Evolutionary conservation across 192 early-diverging fungal genomes (phyloP), one percentile per base, ranked within the genome.

Genomic region (Mortierella hygrophila): DNA sequence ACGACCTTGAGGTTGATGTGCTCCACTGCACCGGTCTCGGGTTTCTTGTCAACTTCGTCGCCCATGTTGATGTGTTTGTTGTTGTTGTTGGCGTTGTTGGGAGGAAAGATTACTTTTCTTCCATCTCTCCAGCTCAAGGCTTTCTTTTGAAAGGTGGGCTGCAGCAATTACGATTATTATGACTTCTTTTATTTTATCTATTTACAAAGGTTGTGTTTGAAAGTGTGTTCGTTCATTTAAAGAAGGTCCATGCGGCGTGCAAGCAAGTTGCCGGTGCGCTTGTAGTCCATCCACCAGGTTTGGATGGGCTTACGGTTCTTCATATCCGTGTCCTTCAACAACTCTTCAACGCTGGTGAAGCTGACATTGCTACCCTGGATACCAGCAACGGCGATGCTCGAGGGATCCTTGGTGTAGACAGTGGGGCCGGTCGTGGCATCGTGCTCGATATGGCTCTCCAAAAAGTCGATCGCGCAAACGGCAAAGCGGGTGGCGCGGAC

Each of bases 1-100:
- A 96, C 93, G 10, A 98, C 97, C 80, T 97, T 97, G 71, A 98
- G 91, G 91, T 97, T 98, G 83, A 98, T 96, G 85, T 98, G 97
- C 82, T 97, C 94, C 69, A 82, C 78, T 42, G 83, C 87, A 63
- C 79, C 77, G 69, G 91, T 88, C 40, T 94, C 92, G 60, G 92
- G 91, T 83, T 93, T 93, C 76, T 89, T 85, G 68, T 91, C 92
- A 72, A 83, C 89, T 46, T 87, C 85, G 47, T 91, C 89, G 32
- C 83, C 75, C 82, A 87, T 85, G 70, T 72, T 77, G 78, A 63
- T 46, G 57, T 9, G 35, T 35, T 35, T 72, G 47, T 72, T 38
- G 29, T 65, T 38, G 16, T 35, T 42, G 72, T 46, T 69, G 68
- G 75, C 57, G 73, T 20, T 32, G 41, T n/a, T 57, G 57, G 40